phyloP scores from a whole-genome alignment of 768 basidiomycete species.

The Suillus hirtellus region DNA sequence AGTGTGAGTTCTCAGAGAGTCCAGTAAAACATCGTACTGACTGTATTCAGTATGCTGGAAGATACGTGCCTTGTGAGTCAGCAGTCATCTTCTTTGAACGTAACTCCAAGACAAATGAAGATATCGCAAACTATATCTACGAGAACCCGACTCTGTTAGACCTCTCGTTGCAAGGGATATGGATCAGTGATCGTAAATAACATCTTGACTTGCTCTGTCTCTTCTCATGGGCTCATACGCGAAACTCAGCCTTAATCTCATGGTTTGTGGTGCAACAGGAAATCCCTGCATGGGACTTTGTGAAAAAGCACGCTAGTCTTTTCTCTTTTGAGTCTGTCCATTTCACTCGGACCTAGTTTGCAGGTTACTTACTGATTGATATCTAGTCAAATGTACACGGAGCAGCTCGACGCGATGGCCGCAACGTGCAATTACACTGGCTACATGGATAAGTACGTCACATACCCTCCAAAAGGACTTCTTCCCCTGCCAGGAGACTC shows the following conservation, averaged over 20 bases:
- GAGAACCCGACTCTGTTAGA: not conserved
- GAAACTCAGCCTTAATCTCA: not conserved
- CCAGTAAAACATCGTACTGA: not conserved
- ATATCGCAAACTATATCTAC: not conserved
- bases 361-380: too few species aligned
- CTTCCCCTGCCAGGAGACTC: conserved; percentile 68
- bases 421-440: conserved; percentile 57
- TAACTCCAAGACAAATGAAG: not conserved
- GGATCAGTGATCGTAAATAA: not conserved
- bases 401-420: too few species aligned
- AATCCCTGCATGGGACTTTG: not conserved
- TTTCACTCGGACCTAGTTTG: not conserved
- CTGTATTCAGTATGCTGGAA: not conserved
- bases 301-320: not conserved
- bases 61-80: not conserved
- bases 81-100: not conserved
- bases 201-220: not conserved
- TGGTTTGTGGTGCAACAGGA: not conserved
- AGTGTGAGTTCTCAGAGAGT: not conserved
- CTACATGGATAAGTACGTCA: conserved; percentile 62
- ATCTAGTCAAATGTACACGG: too few species aligned
- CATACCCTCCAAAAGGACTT: conserved; percentile 62
- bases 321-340: not conserved
- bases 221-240: not conserved
- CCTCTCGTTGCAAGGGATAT: conserved; percentile 1